Conservation (phyloP, 169 alveolate species). For the Eimeria zaria region DNA sequence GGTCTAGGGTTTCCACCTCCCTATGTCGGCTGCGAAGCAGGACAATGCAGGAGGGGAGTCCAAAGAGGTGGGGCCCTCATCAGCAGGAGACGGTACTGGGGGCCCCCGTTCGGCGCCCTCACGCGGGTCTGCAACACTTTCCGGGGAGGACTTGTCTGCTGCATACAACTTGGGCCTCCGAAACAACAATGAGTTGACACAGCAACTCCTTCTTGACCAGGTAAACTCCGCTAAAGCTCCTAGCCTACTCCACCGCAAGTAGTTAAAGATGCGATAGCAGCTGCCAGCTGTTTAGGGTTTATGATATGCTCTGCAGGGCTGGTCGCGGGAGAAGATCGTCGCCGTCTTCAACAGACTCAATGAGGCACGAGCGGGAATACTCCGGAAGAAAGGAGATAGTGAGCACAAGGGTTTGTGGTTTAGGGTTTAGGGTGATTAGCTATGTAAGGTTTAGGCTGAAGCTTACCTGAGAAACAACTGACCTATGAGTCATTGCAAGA, state of each 20-base stretch:
- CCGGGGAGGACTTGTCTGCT: constrained; percentile 77
- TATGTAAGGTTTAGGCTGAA: not conserved
- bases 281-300: not conserved
- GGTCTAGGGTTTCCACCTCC: constrained; percentile 29
- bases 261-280: not conserved
- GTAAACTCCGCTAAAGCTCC: not conserved
- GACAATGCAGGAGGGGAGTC: constrained; percentile 11
- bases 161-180: constrained; percentile 85
- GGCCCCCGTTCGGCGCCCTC: constrained; percentile 53
- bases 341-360: constrained; percentile 84
- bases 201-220: constrained; percentile 83
- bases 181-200: constrained; percentile 82
- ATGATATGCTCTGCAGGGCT: constrained; percentile 57
- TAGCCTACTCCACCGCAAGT: not conserved
- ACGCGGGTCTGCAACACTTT: constrained; percentile 47
- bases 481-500: not conserved
- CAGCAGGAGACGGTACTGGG: not conserved
- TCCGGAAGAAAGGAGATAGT: constrained; percentile 80
- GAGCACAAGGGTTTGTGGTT: constrained; percentile 16
- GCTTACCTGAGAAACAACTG: not conserved
- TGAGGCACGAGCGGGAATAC: constrained; percentile 83
- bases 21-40: constrained; percentile 14
- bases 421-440: not conserved
- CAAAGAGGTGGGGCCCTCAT: constrained; percentile 31
- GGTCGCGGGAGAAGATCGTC: constrained; percentile 85